Base-by-base conservation (phyloP, 2,329 filamentous ascomycete species). In the Pseudopithomyces maydicus region DNA sequence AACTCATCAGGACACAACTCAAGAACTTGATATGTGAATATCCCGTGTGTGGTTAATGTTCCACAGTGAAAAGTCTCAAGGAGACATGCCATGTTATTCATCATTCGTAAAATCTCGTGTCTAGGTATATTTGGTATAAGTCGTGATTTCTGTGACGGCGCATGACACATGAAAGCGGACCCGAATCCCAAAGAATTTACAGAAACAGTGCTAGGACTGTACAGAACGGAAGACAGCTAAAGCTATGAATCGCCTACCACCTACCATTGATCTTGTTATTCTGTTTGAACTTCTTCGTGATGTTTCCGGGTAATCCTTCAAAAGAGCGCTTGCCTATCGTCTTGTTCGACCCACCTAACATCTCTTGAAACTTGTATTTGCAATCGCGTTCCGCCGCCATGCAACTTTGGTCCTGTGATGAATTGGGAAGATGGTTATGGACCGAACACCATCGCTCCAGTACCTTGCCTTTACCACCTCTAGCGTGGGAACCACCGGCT, bases 401-500 rank as follows among this genome's bases (percentile, higher is more conserved):
- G 35, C 59, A 64, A 6, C 17, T 14, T 14, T 15, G 10, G 6
- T 60, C 53, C 11, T 61, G 52, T 6, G 35, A 17, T 15, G 54
- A 52, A 10, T 51, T 52, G 8, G 39, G 3, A 8, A 8, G 5
- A 41, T 66, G 64, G 2, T 56, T 14, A 32, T 66, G 64, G 6
- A 61, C 55, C 11, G 52, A 33, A 20, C 62, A 66, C 58, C 60
- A 66, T 3, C 42, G 43, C 2, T 44, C 50, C 4, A 58, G 50
- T 12, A 65, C 55, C 6, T 60, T 55, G 2, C 29, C 22, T 17
- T 58, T 52, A 15, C 52, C 39, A 8, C 62, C 62, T 6, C 43
- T 54, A 2, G 59, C 60, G 19, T 52, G 57, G 2, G 54, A 39
- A 23, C 55, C 52, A 20, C 58, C 45, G 2, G 55, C 36, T 17